A percentile compares a stretch with the other conserved stretches of the same genome.
Conservation (phyloP, 108 stramenopile species). For the Cylindrotheca closterium region DNA sequence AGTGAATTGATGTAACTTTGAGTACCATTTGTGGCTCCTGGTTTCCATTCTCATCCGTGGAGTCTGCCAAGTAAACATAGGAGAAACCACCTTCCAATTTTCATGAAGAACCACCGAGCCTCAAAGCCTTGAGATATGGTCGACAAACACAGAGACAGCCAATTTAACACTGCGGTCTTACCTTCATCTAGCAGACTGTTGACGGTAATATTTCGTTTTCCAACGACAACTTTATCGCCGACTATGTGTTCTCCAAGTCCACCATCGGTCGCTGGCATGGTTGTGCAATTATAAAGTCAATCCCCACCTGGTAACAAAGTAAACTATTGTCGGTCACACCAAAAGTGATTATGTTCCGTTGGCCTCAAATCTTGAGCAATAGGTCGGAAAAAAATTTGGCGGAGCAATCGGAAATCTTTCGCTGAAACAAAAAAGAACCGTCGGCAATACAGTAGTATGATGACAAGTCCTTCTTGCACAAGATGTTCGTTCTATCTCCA, state of each 20-base stretch:
- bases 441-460: too few relatives aligned
- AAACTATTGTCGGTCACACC: too few relatives aligned
- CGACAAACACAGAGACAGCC: not conserved
- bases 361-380: too few relatives aligned
- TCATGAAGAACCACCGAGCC: too few relatives aligned
- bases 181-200: constrained; percentile 85
- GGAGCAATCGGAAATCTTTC: too few relatives aligned
- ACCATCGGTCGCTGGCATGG: constrained; percentile 42
- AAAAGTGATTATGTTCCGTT: too few relatives aligned
- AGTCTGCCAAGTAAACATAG: constrained; percentile 85
- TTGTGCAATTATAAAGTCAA: too few relatives aligned
- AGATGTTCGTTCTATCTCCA: too few relatives aligned
- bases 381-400: too few relatives aligned
- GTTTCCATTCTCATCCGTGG: constrained; percentile 6
- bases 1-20: constrained; percentile 83
- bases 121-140: not conserved
- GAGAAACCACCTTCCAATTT: constrained; percentile 89
- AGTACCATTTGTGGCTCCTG: constrained; percentile 56
- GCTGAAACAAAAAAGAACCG: too few relatives aligned
- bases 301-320: too few relatives aligned
- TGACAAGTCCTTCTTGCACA: too few relatives aligned
- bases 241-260: constrained; percentile 73
- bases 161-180: constrained; percentile 18
- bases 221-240: constrained; percentile 64
- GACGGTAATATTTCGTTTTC: constrained; percentile 41